These are phyloP conservation scores for Cynara cardunculus DNA, from an alignment of 129 eudicot genomes.

Conservation along the genomic window DNA sequence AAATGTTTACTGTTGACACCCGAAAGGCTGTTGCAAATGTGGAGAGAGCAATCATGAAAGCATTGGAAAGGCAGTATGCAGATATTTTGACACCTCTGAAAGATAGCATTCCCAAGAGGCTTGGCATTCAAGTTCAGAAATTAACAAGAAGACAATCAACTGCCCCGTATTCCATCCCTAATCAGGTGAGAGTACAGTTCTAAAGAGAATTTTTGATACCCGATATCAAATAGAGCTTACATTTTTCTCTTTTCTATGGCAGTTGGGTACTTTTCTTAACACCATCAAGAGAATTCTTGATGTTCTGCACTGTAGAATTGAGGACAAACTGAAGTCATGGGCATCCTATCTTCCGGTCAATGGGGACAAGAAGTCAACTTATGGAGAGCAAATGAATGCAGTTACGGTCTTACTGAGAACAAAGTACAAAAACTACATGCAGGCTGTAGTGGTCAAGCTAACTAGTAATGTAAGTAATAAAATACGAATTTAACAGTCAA, in stretches of 20 bases:
- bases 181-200: slow-evolving; percentile 43
- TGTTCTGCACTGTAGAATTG: slow-evolving; percentile 70
- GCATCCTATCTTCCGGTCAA: slow-evolving; percentile 64
- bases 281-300: slow-evolving; percentile 85
- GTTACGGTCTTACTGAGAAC: slow-evolving; percentile 80
- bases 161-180: slow-evolving; percentile 54
- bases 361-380: slow-evolving; percentile 65
- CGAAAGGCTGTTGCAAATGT: slow-evolving; percentile 81
- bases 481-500: background rate
- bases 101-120: slow-evolving; percentile 81
- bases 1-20: slow-evolving; percentile 5
- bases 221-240: background rate
- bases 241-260: slow-evolving; percentile 20
- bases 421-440: slow-evolving; percentile 84
- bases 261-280: slow-evolving; percentile 80
- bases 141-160: slow-evolving; percentile 83
- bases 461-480: slow-evolving; percentile 59
- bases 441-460: slow-evolving; percentile 78
- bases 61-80: slow-evolving; percentile 76
- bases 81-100: slow-evolving; percentile 85
- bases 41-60: slow-evolving; percentile 80
- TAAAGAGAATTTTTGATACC: background rate
- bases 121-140: slow-evolving; percentile 93
- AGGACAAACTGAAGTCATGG: slow-evolving; percentile 86
- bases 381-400: slow-evolving; percentile 90